Evolutionary conservation across 306 rosid species (phyloP), one percentile per base, ranked within the genome.

Genomic region (Cucurbita pepo): DNA sequence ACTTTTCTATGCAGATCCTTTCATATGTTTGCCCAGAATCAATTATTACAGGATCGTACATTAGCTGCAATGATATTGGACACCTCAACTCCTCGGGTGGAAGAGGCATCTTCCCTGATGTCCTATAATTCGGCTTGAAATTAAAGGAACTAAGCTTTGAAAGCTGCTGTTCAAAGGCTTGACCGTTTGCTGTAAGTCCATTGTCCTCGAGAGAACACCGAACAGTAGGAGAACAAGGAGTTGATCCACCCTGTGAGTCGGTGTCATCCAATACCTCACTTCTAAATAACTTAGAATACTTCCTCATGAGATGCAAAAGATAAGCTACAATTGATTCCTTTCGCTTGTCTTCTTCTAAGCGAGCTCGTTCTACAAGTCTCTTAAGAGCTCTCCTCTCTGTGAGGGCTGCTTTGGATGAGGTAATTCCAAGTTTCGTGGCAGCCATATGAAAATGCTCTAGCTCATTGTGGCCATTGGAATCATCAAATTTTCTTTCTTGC

Each of bases 21-120:
- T 95, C 99, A 80, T 86, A 95, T 63, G 99, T 95, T 82, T 91
- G 99, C 74, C 99, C 99, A 10, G 99, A 91, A 77, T 91, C 90
- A 78, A 95, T 89, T 77, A 95, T 89, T 40, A 95, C 96, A 11
- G 99, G 99, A 65, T 95, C 99, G 48, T 83, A 83, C 96, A 95
- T 91, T 56, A 95, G 96, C 84, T 91, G 97, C 78, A 95, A 82
- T 12, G 97, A 95, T 80, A 95, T 88, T 55, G 99, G 99, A 77
- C 99, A 95, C 87, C 97, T 91, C 76, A 95, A 82, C 74, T 95
- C 99, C 79, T 95, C 99, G 25, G 99, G 99, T 48, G 97, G 92
- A 59, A 82, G 79, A 64, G 85, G 81, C 82, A 95, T 81, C 79
- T 86, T 92, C 72, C 86, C 86, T 44, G 86, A 88, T 81, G 71